Evolutionary conservation across 148 eudicot genomes (phyloP).

Genomic region (Polygonum maritimum): DNA sequence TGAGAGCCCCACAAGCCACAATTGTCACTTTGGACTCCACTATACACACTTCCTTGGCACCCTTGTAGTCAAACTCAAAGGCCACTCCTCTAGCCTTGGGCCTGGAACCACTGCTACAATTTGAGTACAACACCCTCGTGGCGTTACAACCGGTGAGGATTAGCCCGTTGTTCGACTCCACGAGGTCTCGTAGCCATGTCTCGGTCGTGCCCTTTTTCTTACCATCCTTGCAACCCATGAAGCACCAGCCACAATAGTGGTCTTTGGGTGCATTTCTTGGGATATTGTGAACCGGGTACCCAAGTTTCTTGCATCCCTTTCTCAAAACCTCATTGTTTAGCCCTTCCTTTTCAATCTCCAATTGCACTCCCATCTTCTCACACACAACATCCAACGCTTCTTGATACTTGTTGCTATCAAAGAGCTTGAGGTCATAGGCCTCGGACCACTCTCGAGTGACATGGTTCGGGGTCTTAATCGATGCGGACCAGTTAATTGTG

Average conservation of each 20-base stretch:
- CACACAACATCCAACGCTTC: slow-evolving; percentile 66
- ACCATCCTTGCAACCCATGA: slow-evolving; percentile 68
- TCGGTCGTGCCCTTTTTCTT: slow-evolving; percentile 52
- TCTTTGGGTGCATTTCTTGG: slow-evolving; percentile 44
- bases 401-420: slow-evolving; percentile 30
- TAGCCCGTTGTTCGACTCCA: slow-evolving; percentile 52
- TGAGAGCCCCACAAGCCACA: slow-evolving; percentile 31
- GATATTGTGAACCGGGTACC: slow-evolving; percentile 36
- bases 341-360: slow-evolving; percentile 45
- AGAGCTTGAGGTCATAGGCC: slow-evolving; percentile 29
- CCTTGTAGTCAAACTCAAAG: slow-evolving; percentile 2
- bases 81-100: background rate
- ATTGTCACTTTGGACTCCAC: slow-evolving; percentile 26
- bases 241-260: slow-evolving; percentile 82
- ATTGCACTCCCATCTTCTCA: slow-evolving; percentile 59
- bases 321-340: slow-evolving; percentile 49
- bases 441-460: slow-evolving; percentile 51
- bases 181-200: slow-evolving; percentile 65
- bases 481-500: slow-evolving; percentile 67
- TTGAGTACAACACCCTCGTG: slow-evolving; percentile 24
- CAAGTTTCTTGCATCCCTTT: slow-evolving; percentile 57
- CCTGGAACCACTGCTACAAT: background rate
- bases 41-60: slow-evolving; percentile 19
- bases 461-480: slow-evolving; percentile 48
- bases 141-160: slow-evolving; percentile 41